phyloP scores from a whole-genome alignment of 306 rosid species.

The Dalbergia cochinchinensis region DNA sequence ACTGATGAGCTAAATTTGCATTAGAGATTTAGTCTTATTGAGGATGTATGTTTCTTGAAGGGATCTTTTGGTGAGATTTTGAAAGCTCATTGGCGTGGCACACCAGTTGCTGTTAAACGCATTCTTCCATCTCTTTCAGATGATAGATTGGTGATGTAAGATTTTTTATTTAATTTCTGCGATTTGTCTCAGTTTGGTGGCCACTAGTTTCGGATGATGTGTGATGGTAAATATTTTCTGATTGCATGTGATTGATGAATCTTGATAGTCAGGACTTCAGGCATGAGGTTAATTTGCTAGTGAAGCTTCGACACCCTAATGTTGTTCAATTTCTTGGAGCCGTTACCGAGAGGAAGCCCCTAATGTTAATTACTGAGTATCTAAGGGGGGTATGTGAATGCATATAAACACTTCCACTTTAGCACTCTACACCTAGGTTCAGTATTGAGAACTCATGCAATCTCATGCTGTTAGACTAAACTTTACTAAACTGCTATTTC shows the following conservation, averaged over 20 bases:
- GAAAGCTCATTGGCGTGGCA: conserved; percentile 92
- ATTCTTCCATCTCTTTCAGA: conserved; percentile 90
- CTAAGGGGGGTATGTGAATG: conserved; percentile 79
- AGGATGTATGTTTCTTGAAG: conserved; percentile 54
- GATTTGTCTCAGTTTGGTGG: neutral
- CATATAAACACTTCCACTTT: conserved; percentile 26
- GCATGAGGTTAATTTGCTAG: conserved; percentile 89
- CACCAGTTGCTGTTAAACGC: conserved; percentile 92
- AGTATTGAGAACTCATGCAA: conserved; percentile 23
- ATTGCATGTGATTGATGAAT: neutral
- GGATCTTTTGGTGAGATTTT: conserved; percentile 95
- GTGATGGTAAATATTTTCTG: conserved; percentile 12
- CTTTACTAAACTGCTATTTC: conserved; percentile 32
- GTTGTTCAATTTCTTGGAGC: conserved; percentile 98
- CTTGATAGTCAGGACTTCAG: conserved; percentile 84
- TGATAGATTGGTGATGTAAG: conserved; percentile 93
- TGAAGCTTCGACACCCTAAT: conserved; percentile 97
- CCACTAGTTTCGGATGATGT: neutral
- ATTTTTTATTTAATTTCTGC: conserved; percentile 43
- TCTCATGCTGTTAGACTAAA: conserved; percentile 34
- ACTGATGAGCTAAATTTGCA: conserved; percentile 15
- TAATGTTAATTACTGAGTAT: conserved; percentile 89
- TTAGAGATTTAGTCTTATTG: conserved; percentile 36
- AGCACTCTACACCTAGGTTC: conserved; percentile 28
- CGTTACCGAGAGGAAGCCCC: conserved; percentile 88